phyloP scores from a whole-genome alignment of 176 grass and related monocot species.

The Saccharum spontaneum region DNA sequence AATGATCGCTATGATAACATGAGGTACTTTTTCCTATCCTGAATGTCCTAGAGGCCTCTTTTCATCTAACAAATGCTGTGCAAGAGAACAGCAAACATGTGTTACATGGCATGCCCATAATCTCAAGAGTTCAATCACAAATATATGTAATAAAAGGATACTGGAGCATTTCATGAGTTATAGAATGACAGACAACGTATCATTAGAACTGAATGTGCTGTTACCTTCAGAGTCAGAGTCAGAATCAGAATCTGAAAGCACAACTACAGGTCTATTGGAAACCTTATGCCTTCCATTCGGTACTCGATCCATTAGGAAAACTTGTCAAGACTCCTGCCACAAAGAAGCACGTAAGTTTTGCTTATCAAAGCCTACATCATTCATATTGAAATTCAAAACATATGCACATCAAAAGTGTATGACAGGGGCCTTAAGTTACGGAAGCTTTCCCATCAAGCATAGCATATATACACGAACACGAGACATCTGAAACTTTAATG shows the following conservation, averaged over 20 bases:
- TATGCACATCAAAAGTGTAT: not conserved
- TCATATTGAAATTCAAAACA: constrained; percentile 13
- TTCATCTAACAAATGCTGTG: constrained; percentile 3
- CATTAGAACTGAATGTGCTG: not conserved
- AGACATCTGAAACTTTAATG: not conserved
- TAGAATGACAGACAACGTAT: not conserved
- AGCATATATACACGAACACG: not conserved
- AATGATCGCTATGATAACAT: not conserved
- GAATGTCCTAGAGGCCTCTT: not conserved
- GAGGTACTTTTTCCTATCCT: not conserved
- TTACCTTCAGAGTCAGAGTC: constrained; percentile 79
- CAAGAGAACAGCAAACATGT: constrained; percentile 24
- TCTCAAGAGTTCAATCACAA: constrained; percentile 12
- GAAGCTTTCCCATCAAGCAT: not conserved
- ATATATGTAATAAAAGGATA: not conserved
- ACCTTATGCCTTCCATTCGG: constrained; percentile 20
- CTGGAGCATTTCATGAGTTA: not conserved
- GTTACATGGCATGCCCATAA: constrained; percentile 9
- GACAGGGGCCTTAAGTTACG: constrained; percentile 4
- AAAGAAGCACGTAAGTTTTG: not conserved
- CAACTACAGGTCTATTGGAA: constrained; percentile 27
- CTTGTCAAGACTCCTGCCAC: not conserved
- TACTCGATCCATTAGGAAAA: constrained; percentile 13
- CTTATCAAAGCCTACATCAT: constrained; percentile 23
- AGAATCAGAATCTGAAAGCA: constrained; percentile 60